Conservation (phyloP, 257 asterid genomes). For the Primulina eburnea region DNA sequence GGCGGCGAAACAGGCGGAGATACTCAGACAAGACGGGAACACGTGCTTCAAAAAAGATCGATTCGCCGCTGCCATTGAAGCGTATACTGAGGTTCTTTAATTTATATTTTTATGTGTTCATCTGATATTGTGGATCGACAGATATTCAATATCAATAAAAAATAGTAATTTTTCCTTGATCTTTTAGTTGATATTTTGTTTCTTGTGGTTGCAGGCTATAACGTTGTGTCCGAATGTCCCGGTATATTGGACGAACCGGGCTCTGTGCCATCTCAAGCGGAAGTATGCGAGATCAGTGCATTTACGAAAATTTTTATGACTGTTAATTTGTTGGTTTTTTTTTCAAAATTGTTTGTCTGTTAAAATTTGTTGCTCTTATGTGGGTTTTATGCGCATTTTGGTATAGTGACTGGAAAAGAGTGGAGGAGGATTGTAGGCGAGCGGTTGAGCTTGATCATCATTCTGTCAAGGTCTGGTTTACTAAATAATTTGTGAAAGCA, state of each 20-base stretch:
- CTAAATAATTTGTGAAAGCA: conserved; percentile 2
- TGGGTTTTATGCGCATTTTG: conserved; percentile 9
- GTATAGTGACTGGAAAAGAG: conserved; percentile 70
- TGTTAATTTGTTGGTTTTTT: conserved; percentile 8
- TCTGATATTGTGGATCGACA: background rate
- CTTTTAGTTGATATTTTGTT: background rate
- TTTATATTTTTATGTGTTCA: background rate
- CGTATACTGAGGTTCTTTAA: conserved; percentile 68
- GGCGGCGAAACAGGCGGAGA: conserved; percentile 73
- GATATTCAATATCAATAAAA: background rate
- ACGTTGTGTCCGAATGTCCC: conserved; percentile 86
- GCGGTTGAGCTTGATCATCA: conserved; percentile 62
- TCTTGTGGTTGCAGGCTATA: conserved; percentile 59
- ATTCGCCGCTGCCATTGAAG: conserved; percentile 86
- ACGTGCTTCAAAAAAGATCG: conserved; percentile 58
- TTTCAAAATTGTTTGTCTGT: conserved; percentile 8
- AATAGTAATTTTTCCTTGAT: background rate
- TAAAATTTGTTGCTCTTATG: conserved; percentile 3
- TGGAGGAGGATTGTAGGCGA: conserved; percentile 70
- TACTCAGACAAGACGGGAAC: conserved; percentile 71
- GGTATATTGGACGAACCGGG: conserved; percentile 90
- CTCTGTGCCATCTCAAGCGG: conserved; percentile 77
- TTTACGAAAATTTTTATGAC: background rate
- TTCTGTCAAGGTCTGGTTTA: conserved; percentile 50
- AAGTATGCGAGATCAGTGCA: conserved; percentile 50